These are phyloP conservation scores for Nicotiana sylvestris DNA, from an alignment of 257 asterid genomes.

Conservation along the genomic window DNA sequence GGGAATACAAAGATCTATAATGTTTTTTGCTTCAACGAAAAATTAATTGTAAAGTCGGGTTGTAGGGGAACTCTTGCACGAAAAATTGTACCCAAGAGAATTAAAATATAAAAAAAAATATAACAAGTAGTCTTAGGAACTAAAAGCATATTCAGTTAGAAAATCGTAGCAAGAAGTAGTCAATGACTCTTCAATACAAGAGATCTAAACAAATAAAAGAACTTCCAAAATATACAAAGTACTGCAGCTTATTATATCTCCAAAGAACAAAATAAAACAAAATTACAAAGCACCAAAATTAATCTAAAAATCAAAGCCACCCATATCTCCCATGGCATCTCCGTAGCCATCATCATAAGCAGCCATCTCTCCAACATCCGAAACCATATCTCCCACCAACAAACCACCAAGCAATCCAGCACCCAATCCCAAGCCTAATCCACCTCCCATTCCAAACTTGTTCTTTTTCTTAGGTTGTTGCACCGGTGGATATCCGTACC, in stretches of 20 bases:
- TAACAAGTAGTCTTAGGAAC: not conserved
- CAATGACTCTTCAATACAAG: not conserved
- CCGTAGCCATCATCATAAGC: slow-evolving; percentile 34
- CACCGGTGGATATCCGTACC: slow-evolving; percentile 36
- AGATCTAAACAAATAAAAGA: not conserved
- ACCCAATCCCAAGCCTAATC: slow-evolving; percentile 75
- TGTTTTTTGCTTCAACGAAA: too few relatives aligned
- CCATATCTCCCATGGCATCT: slow-evolving; percentile 27
- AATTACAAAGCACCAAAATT: not conserved
- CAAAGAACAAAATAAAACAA: not conserved
- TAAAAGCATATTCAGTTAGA: not conserved
- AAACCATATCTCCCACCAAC: slow-evolving; percentile 72
- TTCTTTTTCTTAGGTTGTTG: slow-evolving; percentile 51
- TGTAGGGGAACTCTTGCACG: too few relatives aligned
- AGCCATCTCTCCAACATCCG: slow-evolving; percentile 41
- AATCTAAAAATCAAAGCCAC: slow-evolving; percentile 20
- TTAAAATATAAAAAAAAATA: too few relatives aligned
- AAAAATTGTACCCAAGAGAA: not conserved
- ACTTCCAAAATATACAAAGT: not conserved
- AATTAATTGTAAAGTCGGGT: too few relatives aligned
- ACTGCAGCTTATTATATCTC: not conserved
- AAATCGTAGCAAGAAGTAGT: not conserved
- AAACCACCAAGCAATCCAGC: slow-evolving; percentile 90
- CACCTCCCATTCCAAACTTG: slow-evolving; percentile 37
- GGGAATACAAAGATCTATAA: too few relatives aligned